These are phyloP conservation scores for Cucurbita pepo DNA, from an alignment of 306 rosid genomes.

Conservation along the genomic window DNA sequence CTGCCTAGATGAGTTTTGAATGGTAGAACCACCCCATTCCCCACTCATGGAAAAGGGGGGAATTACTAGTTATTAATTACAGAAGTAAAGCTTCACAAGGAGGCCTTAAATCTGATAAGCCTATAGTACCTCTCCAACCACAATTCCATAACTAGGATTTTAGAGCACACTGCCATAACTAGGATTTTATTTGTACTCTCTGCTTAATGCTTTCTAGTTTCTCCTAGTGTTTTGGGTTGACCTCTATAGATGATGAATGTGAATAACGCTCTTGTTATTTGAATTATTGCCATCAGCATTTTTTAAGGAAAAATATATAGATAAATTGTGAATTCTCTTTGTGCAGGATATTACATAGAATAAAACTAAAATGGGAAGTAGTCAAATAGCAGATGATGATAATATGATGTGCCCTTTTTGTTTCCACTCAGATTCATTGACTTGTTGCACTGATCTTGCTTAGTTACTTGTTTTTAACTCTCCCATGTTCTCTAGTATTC, in stretches of 20 bases:
- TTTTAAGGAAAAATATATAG: neutral
- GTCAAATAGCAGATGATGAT: neutral
- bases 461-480: neutral
- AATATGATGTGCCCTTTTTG: neutral
- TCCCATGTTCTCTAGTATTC: neutral
- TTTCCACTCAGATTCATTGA: neutral
- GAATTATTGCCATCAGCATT: neutral
- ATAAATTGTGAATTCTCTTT: neutral
- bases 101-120: neutral
- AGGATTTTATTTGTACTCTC: neutral
- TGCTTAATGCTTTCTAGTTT: neutral
- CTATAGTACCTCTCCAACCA: neutral
- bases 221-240: neutral
- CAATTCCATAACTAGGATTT: neutral
- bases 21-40: neutral
- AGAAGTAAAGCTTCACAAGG: neutral
- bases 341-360: neutral
- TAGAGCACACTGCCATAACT: neutral
- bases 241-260: neutral
- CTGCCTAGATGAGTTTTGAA: neutral
- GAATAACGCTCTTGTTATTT: constrained; percentile 1
- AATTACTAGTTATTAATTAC: neutral
- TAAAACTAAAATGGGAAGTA: neutral
- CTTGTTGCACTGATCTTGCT: neutral
- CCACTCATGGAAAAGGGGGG: neutral